These are phyloP conservation scores for Aureobasidium melanogenum DNA, from an alignment of 2,329 filamentous ascomycete species.

Conservation along the genomic window DNA sequence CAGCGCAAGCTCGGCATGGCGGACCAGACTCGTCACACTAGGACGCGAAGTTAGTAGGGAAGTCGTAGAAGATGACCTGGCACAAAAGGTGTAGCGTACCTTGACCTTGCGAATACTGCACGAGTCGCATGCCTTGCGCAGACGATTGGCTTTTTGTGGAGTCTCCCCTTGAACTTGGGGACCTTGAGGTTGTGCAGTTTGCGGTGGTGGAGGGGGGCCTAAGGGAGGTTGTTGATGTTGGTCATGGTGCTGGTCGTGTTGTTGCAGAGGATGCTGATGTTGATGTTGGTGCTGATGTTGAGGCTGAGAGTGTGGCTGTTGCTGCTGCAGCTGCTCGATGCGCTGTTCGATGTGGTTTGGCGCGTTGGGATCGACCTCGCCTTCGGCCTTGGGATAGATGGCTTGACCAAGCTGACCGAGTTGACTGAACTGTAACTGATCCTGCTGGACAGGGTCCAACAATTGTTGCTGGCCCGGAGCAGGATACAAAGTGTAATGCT, in stretches of 20 bases:
- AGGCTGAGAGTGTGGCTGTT: conserved; percentile 20
- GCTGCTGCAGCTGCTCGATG: conserved; percentile 25
- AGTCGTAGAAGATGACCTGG: neutral
- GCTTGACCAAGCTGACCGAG: conserved; percentile 22
- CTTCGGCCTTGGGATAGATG: conserved; percentile 27
- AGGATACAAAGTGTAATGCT: conserved; percentile 28
- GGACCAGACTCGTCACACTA: conserved; percentile 59
- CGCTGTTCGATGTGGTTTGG: conserved; percentile 19
- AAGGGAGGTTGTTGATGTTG: conserved; percentile 22
- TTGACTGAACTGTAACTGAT: conserved; percentile 25
- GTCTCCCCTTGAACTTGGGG: conserved; percentile 9
- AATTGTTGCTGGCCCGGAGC: conserved; percentile 24
- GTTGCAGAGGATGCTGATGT: conserved; percentile 20
- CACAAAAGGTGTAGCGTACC: conserved; percentile 17
- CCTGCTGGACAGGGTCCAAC: conserved; percentile 25
- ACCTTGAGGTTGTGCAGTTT: conserved; percentile 13
- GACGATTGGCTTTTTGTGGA: conserved; percentile 26
- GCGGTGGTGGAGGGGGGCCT: neutral
- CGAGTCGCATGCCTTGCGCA: conserved; percentile 33
- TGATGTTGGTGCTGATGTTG: conserved; percentile 16
- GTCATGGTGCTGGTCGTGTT: conserved; percentile 19
- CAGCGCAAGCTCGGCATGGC: conserved; percentile 56
- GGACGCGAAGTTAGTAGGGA: neutral
- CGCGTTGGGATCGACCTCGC: conserved; percentile 15
- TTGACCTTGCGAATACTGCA: conserved; percentile 33